Percentiles rank a stretch among this genome's conserved stretches.
Conservation (phyloP, 169 alveolate genomes). For the Plasmodium cynomolgi region DNA sequence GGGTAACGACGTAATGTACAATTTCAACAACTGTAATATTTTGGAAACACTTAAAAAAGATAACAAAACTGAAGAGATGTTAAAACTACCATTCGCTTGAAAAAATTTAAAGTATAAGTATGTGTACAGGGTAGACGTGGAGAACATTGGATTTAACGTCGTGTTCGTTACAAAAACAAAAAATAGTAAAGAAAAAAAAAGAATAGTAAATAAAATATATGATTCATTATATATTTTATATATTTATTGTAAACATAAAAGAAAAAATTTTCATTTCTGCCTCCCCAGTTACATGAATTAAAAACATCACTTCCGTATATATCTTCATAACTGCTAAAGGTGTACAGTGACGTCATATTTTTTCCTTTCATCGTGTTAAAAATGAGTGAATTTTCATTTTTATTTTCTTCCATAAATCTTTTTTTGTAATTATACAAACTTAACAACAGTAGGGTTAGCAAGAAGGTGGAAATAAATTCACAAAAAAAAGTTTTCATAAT, state of each 20-base stretch:
- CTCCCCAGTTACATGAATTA: background rate
- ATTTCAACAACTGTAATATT: constrained; percentile 28
- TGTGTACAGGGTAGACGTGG: constrained; percentile 53
- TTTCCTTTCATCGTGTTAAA: constrained; percentile 21
- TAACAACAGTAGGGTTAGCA: constrained; percentile 46
- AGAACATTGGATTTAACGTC: constrained; percentile 66
- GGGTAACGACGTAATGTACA: constrained; percentile 45
- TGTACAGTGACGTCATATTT: constrained; percentile 35
- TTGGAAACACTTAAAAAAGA: constrained; percentile 61
- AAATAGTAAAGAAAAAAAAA: constrained; percentile 50
- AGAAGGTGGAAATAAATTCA: constrained; percentile 66
- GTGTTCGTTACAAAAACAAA: constrained; percentile 73
- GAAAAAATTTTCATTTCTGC: background rate
- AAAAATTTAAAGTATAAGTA: constrained; percentile 56
- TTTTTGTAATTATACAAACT: constrained; percentile 67
- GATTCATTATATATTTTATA: constrained; percentile 60
- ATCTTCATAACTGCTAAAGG: constrained; percentile 42
- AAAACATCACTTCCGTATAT: constrained; percentile 37
- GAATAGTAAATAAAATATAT: constrained; percentile 65
- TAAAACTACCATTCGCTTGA: constrained; percentile 23
- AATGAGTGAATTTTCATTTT: constrained; percentile 31
- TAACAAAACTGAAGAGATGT: constrained; percentile 5
- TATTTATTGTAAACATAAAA: constrained; percentile 57
- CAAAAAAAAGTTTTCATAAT: constrained; percentile 70
- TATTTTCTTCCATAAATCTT: constrained; percentile 46